Evolutionary conservation across 148 eudicot species (phyloP).

Genomic region (Cornus kousa): DNA sequence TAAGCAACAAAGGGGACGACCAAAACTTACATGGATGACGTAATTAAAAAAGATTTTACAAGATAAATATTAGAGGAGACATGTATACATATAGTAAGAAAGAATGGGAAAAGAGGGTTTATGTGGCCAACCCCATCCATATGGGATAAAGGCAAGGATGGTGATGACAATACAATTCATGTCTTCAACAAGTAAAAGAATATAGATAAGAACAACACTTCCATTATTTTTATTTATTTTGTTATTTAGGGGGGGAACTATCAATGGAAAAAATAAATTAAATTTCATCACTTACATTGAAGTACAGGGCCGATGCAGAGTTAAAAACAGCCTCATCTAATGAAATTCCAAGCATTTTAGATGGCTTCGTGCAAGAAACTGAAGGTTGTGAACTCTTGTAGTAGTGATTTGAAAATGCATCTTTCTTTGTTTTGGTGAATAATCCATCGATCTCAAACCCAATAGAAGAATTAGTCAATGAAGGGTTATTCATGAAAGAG

Average conservation of each 20-base stretch:
- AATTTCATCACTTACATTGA: constrained; percentile 40
- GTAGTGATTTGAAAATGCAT: constrained; percentile 11
- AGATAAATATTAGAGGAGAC: no score
- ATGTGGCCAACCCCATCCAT: no score
- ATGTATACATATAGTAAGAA: no score
- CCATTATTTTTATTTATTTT: no score
- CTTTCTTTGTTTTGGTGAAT: constrained; percentile 40
- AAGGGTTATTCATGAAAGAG: constrained; percentile 47
- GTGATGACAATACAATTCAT: no score
- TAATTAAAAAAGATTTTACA: no score
- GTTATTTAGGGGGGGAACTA: background rate
- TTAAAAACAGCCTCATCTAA: constrained; percentile 64
- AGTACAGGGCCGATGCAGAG: constrained; percentile 66
- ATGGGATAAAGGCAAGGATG: no score
- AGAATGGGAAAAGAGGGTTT: no score
- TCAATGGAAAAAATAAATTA: background rate
- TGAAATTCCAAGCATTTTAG: constrained; percentile 77
- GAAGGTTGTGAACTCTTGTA: constrained; percentile 28
- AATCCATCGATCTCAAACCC: constrained; percentile 73
- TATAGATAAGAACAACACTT: no score
- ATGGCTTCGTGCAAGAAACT: constrained; percentile 42
- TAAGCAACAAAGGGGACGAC: no score
- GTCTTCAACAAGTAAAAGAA: no score
- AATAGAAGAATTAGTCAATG: constrained; percentile 54
- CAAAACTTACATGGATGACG: no score